These are phyloP conservation scores for Xylariaceae sp. DNA, from an alignment of 2,329 filamentous ascomycete genomes.

Conservation along the genomic window DNA sequence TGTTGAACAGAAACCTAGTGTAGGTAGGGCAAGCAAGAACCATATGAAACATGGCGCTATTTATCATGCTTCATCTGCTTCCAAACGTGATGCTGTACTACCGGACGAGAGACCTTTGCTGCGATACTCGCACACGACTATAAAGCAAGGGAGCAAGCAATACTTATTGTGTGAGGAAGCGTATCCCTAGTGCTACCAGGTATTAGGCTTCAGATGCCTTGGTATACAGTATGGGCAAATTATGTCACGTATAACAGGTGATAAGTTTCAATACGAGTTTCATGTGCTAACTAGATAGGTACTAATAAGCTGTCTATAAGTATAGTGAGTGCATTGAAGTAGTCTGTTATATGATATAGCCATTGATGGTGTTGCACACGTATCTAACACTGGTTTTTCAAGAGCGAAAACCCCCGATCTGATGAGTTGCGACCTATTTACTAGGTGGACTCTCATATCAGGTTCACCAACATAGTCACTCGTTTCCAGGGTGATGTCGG, in stretches of 20 bases:
- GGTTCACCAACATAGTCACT: not conserved
- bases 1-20: conserved; percentile 10
- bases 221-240: too few relatives aligned
- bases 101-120: not conserved
- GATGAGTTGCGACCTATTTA: not conserved
- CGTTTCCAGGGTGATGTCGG: not conserved
- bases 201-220: too few relatives aligned
- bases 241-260: too few relatives aligned
- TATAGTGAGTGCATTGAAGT: not conserved
- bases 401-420: not conserved
- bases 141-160: too few relatives aligned
- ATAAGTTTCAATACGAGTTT: too few relatives aligned
- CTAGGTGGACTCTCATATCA: not conserved
- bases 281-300: too few relatives aligned
- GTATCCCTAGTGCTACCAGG: too few relatives aligned
- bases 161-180: conserved; percentile 7
- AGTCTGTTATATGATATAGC: not conserved
- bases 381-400: not conserved
- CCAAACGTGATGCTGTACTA: not conserved
- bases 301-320: too few relatives aligned
- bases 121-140: too few relatives aligned
- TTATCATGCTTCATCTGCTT: not conserved
- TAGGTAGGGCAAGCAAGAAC: conserved; percentile 4
- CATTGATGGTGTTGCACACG: not conserved
- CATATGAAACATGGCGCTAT: conserved; percentile 19